These are phyloP conservation scores for Massariosphaeria phaeospora DNA, from an alignment of 495 filamentous ascomycete genomes.

Conservation along the genomic window DNA sequence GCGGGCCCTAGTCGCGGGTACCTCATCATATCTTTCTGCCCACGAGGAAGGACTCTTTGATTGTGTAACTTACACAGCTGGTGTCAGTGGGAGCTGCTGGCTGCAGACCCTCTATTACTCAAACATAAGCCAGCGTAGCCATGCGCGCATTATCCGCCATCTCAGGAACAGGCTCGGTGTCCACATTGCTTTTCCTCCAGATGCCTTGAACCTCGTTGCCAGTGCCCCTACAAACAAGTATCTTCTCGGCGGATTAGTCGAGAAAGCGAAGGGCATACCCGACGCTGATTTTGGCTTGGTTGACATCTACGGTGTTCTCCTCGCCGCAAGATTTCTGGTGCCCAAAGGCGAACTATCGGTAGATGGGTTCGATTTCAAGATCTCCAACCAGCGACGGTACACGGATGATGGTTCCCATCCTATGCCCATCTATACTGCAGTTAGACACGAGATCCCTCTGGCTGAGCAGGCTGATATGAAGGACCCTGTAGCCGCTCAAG, in stretches of 20 bases:
- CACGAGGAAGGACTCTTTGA: conserved; percentile 84
- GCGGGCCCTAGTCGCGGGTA: conserved; percentile 81
- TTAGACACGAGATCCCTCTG: conserved; percentile 91
- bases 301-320: conserved; percentile 81
- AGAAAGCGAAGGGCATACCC: conserved; percentile 80
- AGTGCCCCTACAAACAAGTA: conserved; percentile 87
- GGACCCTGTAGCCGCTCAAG: conserved; percentile 44
- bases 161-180: conserved; percentile 76
- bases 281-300: conserved; percentile 82
- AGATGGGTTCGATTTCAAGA: conserved; percentile 71
- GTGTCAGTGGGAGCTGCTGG: conserved; percentile 95
- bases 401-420: conserved; percentile 72
- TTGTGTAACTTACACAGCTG: conserved; percentile 88
- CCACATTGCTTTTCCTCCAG: conserved; percentile 88
- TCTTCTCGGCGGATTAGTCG: conserved; percentile 78
- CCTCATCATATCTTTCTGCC: conserved; percentile 74
- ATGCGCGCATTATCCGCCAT: conserved; percentile 69
- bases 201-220: conserved; percentile 68
- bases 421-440: conserved; percentile 88
- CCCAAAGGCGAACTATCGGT: conserved; percentile 77
- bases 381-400: conserved; percentile 74
- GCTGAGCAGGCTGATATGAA: conserved; percentile 35
- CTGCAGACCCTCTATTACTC: conserved; percentile 85
- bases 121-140: conserved; percentile 61
- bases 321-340: conserved; percentile 77